Conservation (phyloP, 1,284 basidiomycete genomes). For the Tilletia setariae region DNA sequence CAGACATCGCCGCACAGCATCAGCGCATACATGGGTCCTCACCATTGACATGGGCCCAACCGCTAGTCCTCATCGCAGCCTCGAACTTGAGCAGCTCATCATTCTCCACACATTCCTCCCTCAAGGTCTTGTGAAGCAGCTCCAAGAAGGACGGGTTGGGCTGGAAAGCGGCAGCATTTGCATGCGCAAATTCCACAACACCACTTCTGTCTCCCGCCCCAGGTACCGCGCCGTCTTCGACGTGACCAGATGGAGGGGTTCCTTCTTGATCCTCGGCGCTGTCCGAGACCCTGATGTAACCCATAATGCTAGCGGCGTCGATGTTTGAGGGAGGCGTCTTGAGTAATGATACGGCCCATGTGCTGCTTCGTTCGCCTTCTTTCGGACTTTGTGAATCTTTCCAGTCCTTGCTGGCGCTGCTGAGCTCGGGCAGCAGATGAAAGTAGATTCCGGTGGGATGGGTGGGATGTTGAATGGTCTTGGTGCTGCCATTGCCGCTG, state of each 20-base stretch:
- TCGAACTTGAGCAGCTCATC: conserved; percentile 45
- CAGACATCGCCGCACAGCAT: too few species aligned
- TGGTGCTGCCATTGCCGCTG: background rate
- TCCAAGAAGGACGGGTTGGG: conserved; percentile 40
- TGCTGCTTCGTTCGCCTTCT: background rate
- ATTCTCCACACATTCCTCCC: conserved; percentile 33
- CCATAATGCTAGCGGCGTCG: conserved; percentile 8
- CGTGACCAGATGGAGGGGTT: background rate
- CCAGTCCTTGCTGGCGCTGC: conserved; percentile 5
- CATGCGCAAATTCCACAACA: conserved; percentile 31
- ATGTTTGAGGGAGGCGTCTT: background rate
- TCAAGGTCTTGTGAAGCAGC: conserved; percentile 42
- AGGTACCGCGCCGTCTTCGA: background rate
- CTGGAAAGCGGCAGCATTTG: conserved; percentile 34
- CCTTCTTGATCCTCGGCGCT: background rate
- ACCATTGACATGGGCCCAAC: conserved; percentile 48
- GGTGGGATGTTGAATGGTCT: conserved; percentile 7
- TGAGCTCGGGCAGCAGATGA: conserved; percentile 9
- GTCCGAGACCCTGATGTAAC: background rate
- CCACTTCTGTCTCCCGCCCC: background rate
- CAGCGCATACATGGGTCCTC: background rate
- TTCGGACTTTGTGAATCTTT: background rate
- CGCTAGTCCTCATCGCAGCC: conserved; percentile 39
- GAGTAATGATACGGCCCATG: background rate
- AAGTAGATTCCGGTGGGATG: conserved; percentile 14